A percentile compares a stretch with the other conserved stretches of the same genome.
phyloP scores from a whole-genome alignment of 148 eudicot species.

The Pharnaceum exiguum region DNA sequence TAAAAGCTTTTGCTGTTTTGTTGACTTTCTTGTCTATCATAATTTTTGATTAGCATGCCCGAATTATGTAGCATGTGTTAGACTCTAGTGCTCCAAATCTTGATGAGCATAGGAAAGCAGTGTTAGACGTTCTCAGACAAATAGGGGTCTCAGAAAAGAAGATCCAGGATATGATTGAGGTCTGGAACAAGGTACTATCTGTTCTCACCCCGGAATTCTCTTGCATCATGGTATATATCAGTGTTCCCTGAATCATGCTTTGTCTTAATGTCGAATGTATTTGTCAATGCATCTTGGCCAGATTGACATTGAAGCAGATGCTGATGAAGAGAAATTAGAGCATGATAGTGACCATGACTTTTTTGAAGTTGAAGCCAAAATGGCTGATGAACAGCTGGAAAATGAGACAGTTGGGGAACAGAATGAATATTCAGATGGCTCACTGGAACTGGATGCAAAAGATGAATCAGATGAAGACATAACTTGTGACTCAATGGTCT shows the following conservation, averaged over 20 bases:
- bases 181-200: constrained; percentile 84
- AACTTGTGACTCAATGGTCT: constrained; percentile 23
- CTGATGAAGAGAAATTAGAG: constrained; percentile 15
- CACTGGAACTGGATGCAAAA: constrained; percentile 33
- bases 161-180: constrained; percentile 85
- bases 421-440: constrained; percentile 34
- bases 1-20: background rate
- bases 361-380: constrained; percentile 21
- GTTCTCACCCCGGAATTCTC: background rate
- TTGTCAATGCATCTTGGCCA: constrained; percentile 13
- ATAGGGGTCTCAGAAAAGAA: constrained; percentile 83
- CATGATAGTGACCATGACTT: constrained; percentile 15
- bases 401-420: constrained; percentile 22
- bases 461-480: constrained; percentile 28
- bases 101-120: constrained; percentile 69
- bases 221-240: background rate
- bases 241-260: background rate
- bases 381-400: constrained; percentile 29
- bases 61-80: constrained; percentile 68
- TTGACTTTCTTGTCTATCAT: background rate
- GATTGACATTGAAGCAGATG: constrained; percentile 67
- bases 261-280: background rate
- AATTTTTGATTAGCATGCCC: constrained; percentile 4
- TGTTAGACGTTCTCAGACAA: constrained; percentile 82
- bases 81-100: constrained; percentile 82